Evolutionary conservation across 805 yeast species (phyloP).

Genomic region (Zygosaccharomyces kombuchaensis): DNA sequence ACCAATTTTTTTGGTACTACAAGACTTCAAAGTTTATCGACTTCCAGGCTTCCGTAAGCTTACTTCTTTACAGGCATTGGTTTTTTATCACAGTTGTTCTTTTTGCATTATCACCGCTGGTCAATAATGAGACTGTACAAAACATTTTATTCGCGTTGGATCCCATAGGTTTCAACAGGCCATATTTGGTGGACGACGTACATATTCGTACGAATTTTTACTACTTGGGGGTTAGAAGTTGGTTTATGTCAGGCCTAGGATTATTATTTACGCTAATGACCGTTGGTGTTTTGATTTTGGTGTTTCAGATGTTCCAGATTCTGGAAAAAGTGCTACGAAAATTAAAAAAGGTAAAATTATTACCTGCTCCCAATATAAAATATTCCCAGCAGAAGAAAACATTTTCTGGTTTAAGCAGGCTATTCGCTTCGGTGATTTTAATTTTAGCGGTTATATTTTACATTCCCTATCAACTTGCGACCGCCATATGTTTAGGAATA

Average conservation of each 20-base stretch:
- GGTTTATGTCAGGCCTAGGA: conserved; percentile 52
- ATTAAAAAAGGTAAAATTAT: neutral
- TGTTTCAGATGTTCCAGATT: conserved; percentile 4
- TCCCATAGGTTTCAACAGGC: conserved; percentile 49
- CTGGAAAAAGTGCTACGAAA: conserved; percentile 6
- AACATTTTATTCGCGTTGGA: conserved; percentile 43
- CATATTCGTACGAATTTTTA: conserved; percentile 49
- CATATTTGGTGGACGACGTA: conserved; percentile 38
- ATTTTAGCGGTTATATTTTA: conserved; percentile 51
- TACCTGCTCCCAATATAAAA: neutral
- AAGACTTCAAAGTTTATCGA: conserved; percentile 39
- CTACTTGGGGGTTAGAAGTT: conserved; percentile 64
- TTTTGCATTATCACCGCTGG: conserved; percentile 38
- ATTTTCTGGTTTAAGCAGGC: conserved; percentile 7
- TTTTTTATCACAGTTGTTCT: conserved; percentile 24
- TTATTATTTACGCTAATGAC: conserved; percentile 43
- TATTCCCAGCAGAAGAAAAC: neutral
- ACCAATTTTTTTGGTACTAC: conserved; percentile 51
- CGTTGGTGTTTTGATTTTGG: conserved; percentile 15
- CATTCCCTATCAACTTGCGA: conserved; percentile 80
- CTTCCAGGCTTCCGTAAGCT: conserved; percentile 44
- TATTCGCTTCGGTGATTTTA: conserved; percentile 37
- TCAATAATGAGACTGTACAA: conserved; percentile 36
- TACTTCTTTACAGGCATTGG: conserved; percentile 34
- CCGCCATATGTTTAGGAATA: conserved; percentile 51